Percentiles rank a stretch among this genome's conserved stretches.
These are phyloP conservation scores for Cymbopogon flexuosus DNA, from an alignment of 202 grass and related monocot species.

Conservation along the genomic window DNA sequence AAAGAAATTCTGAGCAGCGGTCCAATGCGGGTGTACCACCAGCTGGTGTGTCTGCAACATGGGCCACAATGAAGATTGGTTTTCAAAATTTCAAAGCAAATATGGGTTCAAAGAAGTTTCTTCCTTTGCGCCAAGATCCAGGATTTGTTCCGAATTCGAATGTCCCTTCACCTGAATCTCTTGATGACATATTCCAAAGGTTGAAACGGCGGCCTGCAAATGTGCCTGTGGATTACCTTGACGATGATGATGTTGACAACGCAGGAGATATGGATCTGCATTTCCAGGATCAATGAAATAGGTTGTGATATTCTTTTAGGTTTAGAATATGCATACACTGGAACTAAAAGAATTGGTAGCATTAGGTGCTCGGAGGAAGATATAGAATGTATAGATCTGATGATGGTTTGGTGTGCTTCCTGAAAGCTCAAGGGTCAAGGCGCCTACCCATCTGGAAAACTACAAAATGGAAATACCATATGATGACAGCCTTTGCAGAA, in stretches of 20 bases:
- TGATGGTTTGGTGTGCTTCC: slow-evolving; percentile 33
- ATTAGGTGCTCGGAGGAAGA: slow-evolving; percentile 36
- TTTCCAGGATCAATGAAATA: slow-evolving; percentile 42
- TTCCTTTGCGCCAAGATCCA: slow-evolving; percentile 70
- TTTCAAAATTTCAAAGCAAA: slow-evolving; percentile 92
- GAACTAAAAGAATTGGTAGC: slow-evolving; percentile 36
- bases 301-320: slow-evolving; percentile 33
- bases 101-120: slow-evolving; percentile 74
- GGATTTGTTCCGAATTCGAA: slow-evolving; percentile 38
- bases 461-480: slow-evolving; percentile 21
- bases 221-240: slow-evolving; percentile 51
- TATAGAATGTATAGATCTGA: slow-evolving; percentile 67
- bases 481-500: slow-evolving; percentile 30
- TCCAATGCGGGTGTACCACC: slow-evolving; percentile 27
- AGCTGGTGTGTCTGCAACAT: slow-evolving; percentile 67
- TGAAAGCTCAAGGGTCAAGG: slow-evolving; percentile 31
- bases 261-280: slow-evolving; percentile 39
- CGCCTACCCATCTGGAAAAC: slow-evolving; percentile 27
- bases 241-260: slow-evolving; percentile 38
- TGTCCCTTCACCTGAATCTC: slow-evolving; percentile 55
- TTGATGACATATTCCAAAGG: slow-evolving; percentile 94
- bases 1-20: slow-evolving; percentile 43
- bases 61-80: slow-evolving; percentile 80
- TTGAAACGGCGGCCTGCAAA: slow-evolving; percentile 65
- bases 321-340: slow-evolving; percentile 35